Evolutionary conservation across 257 asterid genomes (phyloP), one percentile per base, ranked within the genome.

Genomic region (Gentiana straminea): DNA sequence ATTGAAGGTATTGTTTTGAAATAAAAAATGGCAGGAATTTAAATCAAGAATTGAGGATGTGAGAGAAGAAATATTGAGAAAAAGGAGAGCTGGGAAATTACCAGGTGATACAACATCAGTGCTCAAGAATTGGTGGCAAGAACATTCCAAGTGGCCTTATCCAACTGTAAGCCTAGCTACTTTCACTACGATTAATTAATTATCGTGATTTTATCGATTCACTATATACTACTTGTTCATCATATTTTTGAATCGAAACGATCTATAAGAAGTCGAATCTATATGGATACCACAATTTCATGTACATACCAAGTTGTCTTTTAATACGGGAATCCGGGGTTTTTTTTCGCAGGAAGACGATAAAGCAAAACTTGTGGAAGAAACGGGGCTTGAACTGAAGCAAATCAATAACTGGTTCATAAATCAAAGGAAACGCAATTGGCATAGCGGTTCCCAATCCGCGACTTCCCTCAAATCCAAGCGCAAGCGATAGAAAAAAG

Each of bases 331-430:
- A 24, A 24, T 24, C 24, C 24, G 24, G 5, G 7, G 2, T 39
- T 24, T 59, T 54, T 3, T 35, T 0, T 7, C 62, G 73, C 82
- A 91, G 98, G 98, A 91, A 73, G 98, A 91, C 35, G 98, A 91
- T 65, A 91, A 91, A 79, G 95, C 94, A 15, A 91, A 84, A 76
- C 95, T 91, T 1, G 96, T 91, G 34, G 98, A 87, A 64, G 86
- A 82, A 58, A 91, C 98, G 43, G 98, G 96, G 7, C 46, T 91
- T 77, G 94, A 91, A 70, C 84, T 91, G 70, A 91, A 91, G 80
- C 98, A 91, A 68, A 90, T 90, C 52, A 90, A 90, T 61, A 90
- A 90, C 39, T 90, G 98, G 98, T 90, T 90, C 86, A 90, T 90
- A 71, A 90, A 90, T 73, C 98, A 90, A 64, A 79, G 98, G 72